Percentiles rank a stretch among this genome's conserved stretches.
phyloP scores from a whole-genome alignment of 345 rosid genomes.

The Clarkia xantiana region DNA sequence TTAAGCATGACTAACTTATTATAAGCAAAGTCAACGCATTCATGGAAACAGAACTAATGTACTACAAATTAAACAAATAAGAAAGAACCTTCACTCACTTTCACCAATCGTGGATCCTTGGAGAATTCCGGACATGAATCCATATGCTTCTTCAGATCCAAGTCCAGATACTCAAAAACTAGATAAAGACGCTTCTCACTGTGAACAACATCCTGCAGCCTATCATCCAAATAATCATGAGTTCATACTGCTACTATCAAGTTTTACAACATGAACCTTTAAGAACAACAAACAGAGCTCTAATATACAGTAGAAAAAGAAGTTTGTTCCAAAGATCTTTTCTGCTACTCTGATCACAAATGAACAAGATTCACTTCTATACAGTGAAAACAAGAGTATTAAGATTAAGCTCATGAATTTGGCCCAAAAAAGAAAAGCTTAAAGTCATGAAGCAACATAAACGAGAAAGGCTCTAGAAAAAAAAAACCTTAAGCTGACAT shows the following conservation, averaged over 20 bases:
- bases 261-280: not conserved
- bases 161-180: conserved; percentile 85
- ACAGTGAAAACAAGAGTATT: too few species aligned
- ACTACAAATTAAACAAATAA: not conserved
- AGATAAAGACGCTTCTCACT: conserved; percentile 74
- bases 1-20: too few species aligned
- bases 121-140: conserved; percentile 73
- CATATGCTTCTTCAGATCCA: conserved; percentile 95
- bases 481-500: too few species aligned
- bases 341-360: too few species aligned
- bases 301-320: not conserved
- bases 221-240: conserved; percentile 16
- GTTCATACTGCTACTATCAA: not conserved
- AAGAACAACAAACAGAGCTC: not conserved
- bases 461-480: too few species aligned
- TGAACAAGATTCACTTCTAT: too few species aligned
- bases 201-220: conserved; percentile 94
- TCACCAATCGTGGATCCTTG: conserved; percentile 49
- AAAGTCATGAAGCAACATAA: too few species aligned
- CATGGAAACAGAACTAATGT: not conserved
- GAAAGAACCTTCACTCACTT: conserved; percentile 31
- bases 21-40: not conserved
- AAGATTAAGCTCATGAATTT: too few species aligned
- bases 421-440: too few species aligned
- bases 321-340: too few species aligned